Base-by-base conservation (phyloP, 169 alveolate genomes). In the Theileria sp. region DNA sequence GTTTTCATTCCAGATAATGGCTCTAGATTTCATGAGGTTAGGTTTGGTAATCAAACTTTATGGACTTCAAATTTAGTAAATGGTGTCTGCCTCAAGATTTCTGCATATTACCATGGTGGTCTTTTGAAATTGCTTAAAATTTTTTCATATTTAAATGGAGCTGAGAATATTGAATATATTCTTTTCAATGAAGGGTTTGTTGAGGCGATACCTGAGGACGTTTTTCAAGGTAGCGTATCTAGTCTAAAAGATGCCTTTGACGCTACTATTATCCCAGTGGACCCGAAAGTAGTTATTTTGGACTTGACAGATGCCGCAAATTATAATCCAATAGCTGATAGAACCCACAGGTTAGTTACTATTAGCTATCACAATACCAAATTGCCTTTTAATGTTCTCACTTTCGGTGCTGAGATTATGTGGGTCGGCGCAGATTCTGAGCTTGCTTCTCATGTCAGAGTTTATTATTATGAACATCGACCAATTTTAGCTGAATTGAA, bases 351-450 rank as follows among this genome's bases (percentile, higher is more conserved):
- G 54, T 8, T 44, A 44, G 54, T 44, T 1, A 44, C 54, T 44
- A 44, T 44, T 44, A 44, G 19, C 54, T 44, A 44, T 8, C 4
- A 44, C 54, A 64, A 64, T 17, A 19, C 7, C 1, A 19, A 64
- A 1, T 1, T 1, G 8, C 7, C 4, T 19, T 15, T 64, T 21
- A 32, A 25, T 21, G 7, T 21, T 23, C 38, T 64, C 38, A 7
- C 19, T 21, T 64, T 26, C 72, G 72, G 72, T 12, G 12, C 25
- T 15, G 72, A 64, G 72, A 64, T 64, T 21, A 15, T 64, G 28
- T 64, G 72, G 72, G 49, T 15, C 17, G 34, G 28, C 32, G 36
- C 23, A 6, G 25, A 25, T 38, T n/a, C 25, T 10, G 72, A 64
- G 17, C 13, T 17, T 8, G 72, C 72, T 15, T 19, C 32, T 32